Evolutionary conservation across 164 flowering plant genomes (phyloP).

Genomic region (Vitis rotundifolia): DNA sequence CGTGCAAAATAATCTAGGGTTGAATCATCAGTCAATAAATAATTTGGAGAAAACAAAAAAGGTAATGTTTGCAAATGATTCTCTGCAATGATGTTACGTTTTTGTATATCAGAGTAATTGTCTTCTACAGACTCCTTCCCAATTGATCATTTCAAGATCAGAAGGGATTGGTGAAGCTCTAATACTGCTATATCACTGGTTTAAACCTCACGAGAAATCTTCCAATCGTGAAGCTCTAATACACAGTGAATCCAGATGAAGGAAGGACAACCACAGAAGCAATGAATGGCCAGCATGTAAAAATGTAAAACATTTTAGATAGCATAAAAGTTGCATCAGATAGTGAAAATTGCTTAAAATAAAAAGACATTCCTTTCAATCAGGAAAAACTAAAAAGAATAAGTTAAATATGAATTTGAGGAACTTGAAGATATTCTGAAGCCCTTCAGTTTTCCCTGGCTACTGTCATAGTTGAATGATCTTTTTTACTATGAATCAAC

Average conservation of each 20-base stretch:
- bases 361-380: background rate
- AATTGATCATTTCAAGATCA: slow-evolving; percentile 31
- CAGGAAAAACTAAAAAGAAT: no score
- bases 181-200: slow-evolving; percentile 34
- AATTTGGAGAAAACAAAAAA: background rate
- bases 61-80: background rate
- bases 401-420: background rate
- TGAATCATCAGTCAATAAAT: background rate
- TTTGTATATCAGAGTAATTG: slow-evolving; percentile 10
- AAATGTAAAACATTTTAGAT: background rate
- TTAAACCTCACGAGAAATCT: slow-evolving; percentile 37
- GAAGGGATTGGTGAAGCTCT: slow-evolving; percentile 13
- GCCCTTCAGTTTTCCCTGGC: no score
- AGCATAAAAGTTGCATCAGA: background rate
- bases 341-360: background rate
- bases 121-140: slow-evolving; percentile 15
- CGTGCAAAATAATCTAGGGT: background rate
- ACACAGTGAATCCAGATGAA: slow-evolving; percentile 24
- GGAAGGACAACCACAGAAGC: background rate
- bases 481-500: no score
- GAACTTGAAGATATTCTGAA: background rate
- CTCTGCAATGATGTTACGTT: no score
- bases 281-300: background rate
- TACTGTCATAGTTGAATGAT: no score
- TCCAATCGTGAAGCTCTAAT: slow-evolving; percentile 36